Evolutionary conservation across 257 asterid species (phyloP), one percentile per base, ranked within the genome.

Genomic region (Penstemon barbatus): DNA sequence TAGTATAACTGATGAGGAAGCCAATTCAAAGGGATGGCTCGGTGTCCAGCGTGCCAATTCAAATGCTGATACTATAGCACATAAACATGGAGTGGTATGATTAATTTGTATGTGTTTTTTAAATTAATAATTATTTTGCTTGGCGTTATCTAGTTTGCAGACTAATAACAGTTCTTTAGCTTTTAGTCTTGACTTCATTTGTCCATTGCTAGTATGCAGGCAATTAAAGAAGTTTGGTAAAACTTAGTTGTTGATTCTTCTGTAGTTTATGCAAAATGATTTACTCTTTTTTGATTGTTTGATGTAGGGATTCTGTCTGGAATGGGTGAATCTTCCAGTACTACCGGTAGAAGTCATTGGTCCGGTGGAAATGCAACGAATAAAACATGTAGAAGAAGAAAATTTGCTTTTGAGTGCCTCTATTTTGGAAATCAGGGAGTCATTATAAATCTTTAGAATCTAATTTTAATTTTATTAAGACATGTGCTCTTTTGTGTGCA

Each of bases 61-160:
- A 65, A 88, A 87, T 84, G 85, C 88, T 50, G 97, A 90, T 78
- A 85, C 96, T 61, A 73, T 80, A 74, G 99, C 99, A 38, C 97
- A 93, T 87, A 93, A 90, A 65, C 96, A 87, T 80, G 99, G 97
- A 74, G 94, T 90, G 94, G 99, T 92, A 84, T 45, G 82, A 46
- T 38, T 70, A 68, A 3, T 4, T 52, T 44, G 57, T 65, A 55
- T 63, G 39, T 9, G 49, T 69, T 64, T 44, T 71, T 76, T 63
- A 41, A 63, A 61, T 10, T 68, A 56, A 52, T 19, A 52, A 44
- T 57, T 41, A 48, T 74, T 45, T 46, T 74, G 19, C 60, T 59
- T 54, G 11, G 8, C 46, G 6, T 7, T 71, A 13, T 55, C 39
- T 60, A 11, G n/a, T 19, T 4, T 55, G 50, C 64, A 3, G 61